A percentile compares a stretch with the other conserved stretches of the same genome.
These are phyloP conservation scores for Lophium mytilinum DNA, from an alignment of 495 filamentous ascomycete genomes.

Conservation along the genomic window DNA sequence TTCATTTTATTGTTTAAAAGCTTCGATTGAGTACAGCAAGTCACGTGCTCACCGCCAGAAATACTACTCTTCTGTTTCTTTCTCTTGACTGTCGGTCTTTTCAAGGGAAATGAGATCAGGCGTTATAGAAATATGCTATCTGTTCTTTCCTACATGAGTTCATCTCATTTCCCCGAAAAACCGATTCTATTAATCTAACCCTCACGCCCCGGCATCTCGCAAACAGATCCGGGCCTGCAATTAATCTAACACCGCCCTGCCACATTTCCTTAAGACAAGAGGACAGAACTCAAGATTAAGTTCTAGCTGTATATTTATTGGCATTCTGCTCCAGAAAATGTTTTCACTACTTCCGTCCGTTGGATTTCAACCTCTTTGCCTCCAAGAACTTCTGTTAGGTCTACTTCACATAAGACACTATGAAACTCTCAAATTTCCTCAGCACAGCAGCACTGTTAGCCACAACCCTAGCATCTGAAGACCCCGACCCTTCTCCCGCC, in stretches of 20 bases:
- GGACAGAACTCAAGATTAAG: not conserved
- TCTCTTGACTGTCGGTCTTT: too few relatives aligned
- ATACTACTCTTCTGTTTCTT: too few relatives aligned
- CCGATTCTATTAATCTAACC: too few relatives aligned
- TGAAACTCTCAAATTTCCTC: not conserved
- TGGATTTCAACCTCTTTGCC: not conserved
- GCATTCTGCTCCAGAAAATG: not conserved
- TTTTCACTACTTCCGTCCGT: not conserved
- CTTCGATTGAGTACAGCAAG: too few relatives aligned
- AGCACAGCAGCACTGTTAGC: not conserved
- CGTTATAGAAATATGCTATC: too few relatives aligned
- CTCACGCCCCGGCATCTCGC: too few relatives aligned
- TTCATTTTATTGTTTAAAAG: too few relatives aligned
- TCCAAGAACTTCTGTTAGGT: not conserved
- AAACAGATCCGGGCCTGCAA: not conserved
- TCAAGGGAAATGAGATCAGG: too few relatives aligned
- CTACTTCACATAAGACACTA: not conserved
- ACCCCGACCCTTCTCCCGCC: not conserved
- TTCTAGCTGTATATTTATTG: not conserved
- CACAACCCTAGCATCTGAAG: not conserved
- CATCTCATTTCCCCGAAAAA: too few relatives aligned
- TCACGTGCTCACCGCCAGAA: too few relatives aligned
- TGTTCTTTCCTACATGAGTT: too few relatives aligned
- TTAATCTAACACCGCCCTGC: not conserved
- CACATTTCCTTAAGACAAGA: not conserved